Conservation (phyloP, 371 early-diverging fungal species). For the Homolaphlyctis polyrhiza region DNA sequence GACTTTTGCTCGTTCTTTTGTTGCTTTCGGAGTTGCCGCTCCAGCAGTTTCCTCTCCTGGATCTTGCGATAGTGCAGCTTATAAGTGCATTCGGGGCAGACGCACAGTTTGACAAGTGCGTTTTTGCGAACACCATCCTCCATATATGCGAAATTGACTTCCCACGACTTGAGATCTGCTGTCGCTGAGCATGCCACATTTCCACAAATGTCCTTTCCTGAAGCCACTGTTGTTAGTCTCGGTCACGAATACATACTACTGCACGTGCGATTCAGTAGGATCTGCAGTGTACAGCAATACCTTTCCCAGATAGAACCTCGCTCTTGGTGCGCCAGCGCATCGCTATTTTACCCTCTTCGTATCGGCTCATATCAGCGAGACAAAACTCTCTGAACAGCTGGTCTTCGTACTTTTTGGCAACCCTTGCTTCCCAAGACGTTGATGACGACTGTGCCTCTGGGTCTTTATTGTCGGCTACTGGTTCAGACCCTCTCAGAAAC, state of each 20-base stretch:
- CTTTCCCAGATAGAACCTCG: slow-evolving; percentile 75
- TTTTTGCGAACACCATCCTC: slow-evolving; percentile 69
- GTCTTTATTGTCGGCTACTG: not conserved
- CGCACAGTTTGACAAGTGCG: slow-evolving; percentile 74
- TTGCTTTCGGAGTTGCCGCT: slow-evolving; percentile 4
- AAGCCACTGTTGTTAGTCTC: too few species aligned
- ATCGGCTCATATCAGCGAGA: slow-evolving; percentile 67
- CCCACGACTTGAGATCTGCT: slow-evolving; percentile 65
- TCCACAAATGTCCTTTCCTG: slow-evolving; percentile 69
- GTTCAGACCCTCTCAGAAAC: slow-evolving; percentile 20
- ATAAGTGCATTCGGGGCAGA: slow-evolving; percentile 63
- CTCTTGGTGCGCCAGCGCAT: slow-evolving; percentile 77
- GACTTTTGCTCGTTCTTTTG: too few species aligned
- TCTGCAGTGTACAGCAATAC: slow-evolving; percentile 28
- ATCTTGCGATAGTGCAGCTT: slow-evolving; percentile 50
- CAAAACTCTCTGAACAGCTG: slow-evolving; percentile 81
- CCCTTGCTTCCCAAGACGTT: slow-evolving; percentile 66
- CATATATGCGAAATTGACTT: slow-evolving; percentile 77
- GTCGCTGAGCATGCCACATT: slow-evolving; percentile 50
- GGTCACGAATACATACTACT: too few species aligned
- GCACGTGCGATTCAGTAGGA: too few species aligned
- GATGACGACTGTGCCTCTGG: slow-evolving; percentile 3
- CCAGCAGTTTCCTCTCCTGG: slow-evolving; percentile 8
- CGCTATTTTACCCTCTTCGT: slow-evolving; percentile 73
- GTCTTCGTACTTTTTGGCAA: slow-evolving; percentile 83